Percentiles rank a stretch among this genome's conserved stretches.
Evolutionary conservation across 1,284 basidiomycete species (phyloP).

Genomic region (Apiotrichum mycotoxinovorans): DNA sequence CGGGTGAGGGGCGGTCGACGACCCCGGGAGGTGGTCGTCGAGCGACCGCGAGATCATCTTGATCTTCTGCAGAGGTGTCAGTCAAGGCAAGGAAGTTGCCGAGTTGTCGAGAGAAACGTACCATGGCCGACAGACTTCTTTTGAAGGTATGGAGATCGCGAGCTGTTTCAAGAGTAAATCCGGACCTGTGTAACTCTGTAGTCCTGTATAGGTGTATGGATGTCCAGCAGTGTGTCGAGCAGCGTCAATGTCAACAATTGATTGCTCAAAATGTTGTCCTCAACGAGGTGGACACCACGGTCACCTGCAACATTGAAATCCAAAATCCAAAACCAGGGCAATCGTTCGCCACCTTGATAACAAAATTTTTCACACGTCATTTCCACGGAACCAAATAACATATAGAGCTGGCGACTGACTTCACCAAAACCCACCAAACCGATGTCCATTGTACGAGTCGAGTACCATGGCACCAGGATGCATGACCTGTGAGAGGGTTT

Average conservation of each 20-base stretch:
- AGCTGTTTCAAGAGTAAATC: not conserved
- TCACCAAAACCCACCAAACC: not conserved
- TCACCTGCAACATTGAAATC: not conserved
- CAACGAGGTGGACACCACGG: not conserved
- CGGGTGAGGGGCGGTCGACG: constrained; percentile 56
- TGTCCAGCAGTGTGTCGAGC: not conserved
- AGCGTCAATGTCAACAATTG: no score
- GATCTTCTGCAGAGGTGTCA: constrained; percentile 43
- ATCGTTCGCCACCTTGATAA: not conserved
- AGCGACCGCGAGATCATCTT: constrained; percentile 51
- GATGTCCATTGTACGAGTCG: no score
- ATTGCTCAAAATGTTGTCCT: not conserved
- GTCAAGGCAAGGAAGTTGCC: not conserved
- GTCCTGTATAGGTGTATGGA: not conserved
- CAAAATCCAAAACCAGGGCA: not conserved
- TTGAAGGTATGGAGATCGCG: no score
- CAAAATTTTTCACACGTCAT: not conserved
- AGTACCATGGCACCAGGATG: no score
- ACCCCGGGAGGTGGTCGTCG: constrained; percentile 51
- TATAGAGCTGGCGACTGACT: not conserved
- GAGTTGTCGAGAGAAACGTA: not conserved
- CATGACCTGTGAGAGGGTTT: no score
- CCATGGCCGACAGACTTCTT: constrained; percentile 4
- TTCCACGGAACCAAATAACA: not conserved
- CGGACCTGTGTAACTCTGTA: not conserved